A percentile compares a stretch with the other conserved stretches of the same genome.
phyloP scores from a whole-genome alignment of 139 green algal genomes.

The Nannochloris sp. region DNA sequence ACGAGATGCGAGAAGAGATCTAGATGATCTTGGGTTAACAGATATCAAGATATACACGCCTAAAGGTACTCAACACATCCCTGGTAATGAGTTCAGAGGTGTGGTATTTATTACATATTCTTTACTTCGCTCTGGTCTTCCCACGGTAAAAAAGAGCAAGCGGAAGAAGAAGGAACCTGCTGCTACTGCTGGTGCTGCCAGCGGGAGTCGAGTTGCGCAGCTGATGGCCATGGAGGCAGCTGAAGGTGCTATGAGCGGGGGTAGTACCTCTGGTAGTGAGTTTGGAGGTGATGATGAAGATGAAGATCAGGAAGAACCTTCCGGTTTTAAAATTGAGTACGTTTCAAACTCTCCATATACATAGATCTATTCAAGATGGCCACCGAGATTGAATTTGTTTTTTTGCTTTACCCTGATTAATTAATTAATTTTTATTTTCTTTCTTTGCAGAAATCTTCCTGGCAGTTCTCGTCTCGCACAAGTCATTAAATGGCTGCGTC shows the following conservation, averaged over 20 bases:
- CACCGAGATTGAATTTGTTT: too few relatives aligned
- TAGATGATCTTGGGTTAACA: constrained; percentile 51
- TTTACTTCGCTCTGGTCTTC: background rate
- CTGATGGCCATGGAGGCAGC: background rate
- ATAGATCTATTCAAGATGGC: too few relatives aligned
- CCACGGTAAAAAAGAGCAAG: background rate
- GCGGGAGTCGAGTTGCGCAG: background rate
- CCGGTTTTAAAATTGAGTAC: too few relatives aligned
- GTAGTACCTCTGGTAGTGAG: background rate
- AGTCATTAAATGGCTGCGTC: constrained; percentile 51
- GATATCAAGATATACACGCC: constrained; percentile 37
- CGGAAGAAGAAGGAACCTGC: background rate
- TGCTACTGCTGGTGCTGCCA: background rate
- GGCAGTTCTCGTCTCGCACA: constrained; percentile 36
- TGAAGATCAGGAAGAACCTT: background rate
- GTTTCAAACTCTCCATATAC: too few relatives aligned
- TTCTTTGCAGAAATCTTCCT: background rate
- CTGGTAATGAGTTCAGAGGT: constrained; percentile 34
- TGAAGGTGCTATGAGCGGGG: background rate
- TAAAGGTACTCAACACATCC: constrained; percentile 34
- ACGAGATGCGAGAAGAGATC: constrained; percentile 70
- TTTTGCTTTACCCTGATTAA: background rate
- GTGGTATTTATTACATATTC: constrained; percentile 59
- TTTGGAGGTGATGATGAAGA: background rate
- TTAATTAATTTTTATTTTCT: background rate